Conservation (phyloP, 129 eudicot species). For the Pittosporum tobira region DNA sequence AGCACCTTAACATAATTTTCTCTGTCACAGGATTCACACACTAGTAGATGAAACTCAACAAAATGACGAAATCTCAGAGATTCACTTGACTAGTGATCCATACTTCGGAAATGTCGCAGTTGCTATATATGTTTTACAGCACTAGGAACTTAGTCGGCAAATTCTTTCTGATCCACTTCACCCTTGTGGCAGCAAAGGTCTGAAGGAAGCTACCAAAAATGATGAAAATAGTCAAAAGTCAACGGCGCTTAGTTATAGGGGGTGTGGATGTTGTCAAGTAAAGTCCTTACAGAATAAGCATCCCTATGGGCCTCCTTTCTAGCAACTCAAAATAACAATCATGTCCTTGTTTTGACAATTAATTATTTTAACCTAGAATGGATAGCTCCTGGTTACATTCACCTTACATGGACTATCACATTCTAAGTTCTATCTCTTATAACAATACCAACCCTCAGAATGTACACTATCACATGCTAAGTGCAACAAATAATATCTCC, state of each 20-base stretch:
- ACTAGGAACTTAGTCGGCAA: not conserved
- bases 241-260: slow-evolving; percentile 7
- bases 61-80: slow-evolving; percentile 8
- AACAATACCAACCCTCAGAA: slow-evolving; percentile 14
- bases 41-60: slow-evolving; percentile 13
- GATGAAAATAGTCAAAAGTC: not conserved
- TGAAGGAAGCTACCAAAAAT: not conserved
- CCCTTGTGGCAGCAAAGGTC: not conserved
- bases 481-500: slow-evolving; percentile 7
- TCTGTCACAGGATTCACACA: slow-evolving; percentile 11
- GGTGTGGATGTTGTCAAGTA: slow-evolving; percentile 5
- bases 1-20: not conserved
- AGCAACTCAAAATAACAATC: slow-evolving; percentile 8
- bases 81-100: slow-evolving; percentile 6
- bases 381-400: slow-evolving; percentile 7
- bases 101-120: slow-evolving; percentile 1
- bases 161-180: not conserved
- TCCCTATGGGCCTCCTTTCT: slow-evolving; percentile 3
- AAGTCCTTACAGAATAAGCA: slow-evolving; percentile 10
- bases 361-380: slow-evolving; percentile 7
- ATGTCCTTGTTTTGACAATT: slow-evolving; percentile 8
- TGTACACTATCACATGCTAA: slow-evolving; percentile 8
- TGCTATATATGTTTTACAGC: not conserved
- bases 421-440: too few species aligned
- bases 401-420: slow-evolving; percentile 14